phyloP scores from a whole-genome alignment of 225 moss, liverwort and hornwort species.

The Thuidium tamariscinum region DNA sequence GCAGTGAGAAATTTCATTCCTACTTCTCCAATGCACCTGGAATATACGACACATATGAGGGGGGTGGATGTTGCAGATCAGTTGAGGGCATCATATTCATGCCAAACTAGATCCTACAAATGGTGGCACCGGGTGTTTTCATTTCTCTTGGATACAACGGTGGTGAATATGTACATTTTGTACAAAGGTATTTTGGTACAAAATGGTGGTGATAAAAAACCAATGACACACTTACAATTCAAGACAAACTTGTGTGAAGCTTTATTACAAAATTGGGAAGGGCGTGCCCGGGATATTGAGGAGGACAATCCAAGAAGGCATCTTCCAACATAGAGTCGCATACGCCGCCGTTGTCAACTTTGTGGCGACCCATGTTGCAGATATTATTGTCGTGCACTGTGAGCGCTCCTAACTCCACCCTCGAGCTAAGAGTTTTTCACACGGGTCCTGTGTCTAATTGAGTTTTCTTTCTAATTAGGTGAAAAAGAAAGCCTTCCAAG shows the following conservation, averaged over 20 bases:
- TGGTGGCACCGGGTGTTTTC: not conserved
- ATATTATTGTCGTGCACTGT: not conserved
- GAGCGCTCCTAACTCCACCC: too few species aligned
- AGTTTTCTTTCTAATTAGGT: too few species aligned
- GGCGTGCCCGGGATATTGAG: accelerated
- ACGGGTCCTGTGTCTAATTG: too few species aligned
- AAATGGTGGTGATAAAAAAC: accelerated
- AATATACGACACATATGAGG: too few species aligned
- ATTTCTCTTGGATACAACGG: not conserved
- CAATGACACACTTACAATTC: not conserved
- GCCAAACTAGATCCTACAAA: not conserved
- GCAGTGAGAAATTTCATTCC: too few species aligned
- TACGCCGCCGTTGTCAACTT: accelerated
- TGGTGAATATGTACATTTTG: not conserved
- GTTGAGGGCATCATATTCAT: not conserved
- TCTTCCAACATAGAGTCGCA: not conserved
- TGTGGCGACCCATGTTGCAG: not conserved
- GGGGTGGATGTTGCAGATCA: not conserved
- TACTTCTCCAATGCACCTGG: too few species aligned
- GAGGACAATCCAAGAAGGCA: not conserved
- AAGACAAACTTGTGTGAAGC: not conserved
- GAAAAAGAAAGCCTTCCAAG: too few species aligned
- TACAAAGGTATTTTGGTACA: not conserved
- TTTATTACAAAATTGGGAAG: not conserved
- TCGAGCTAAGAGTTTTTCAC: too few species aligned